These are phyloP conservation scores for Penicillium oxalicum DNA, from an alignment of 2,329 filamentous ascomycete genomes.

Conservation along the genomic window DNA sequence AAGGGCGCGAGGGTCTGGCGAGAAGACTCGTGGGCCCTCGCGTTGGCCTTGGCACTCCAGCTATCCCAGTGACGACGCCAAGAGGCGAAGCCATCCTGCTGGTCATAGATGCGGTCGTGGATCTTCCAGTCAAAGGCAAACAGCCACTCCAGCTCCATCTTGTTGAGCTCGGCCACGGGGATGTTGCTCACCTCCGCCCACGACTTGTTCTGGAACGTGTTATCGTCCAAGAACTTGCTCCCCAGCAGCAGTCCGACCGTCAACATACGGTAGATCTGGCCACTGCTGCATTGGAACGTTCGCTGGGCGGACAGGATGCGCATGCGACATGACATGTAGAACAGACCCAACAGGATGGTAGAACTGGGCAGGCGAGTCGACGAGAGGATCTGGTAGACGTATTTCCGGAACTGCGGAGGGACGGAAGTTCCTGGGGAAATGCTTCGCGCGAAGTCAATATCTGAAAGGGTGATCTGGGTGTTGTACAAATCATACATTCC, in stretches of 20 bases:
- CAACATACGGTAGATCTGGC: constrained; percentile 79
- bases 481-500: constrained; percentile 59
- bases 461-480: constrained; percentile 52
- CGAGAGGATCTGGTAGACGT: constrained; percentile 82
- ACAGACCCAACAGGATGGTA: constrained; percentile 83
- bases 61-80: constrained; percentile 63
- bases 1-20: constrained; percentile 54
- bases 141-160: constrained; percentile 83
- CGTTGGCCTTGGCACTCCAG: constrained; percentile 50
- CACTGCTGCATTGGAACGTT: constrained; percentile 53
- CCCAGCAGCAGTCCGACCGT: constrained; percentile 79
- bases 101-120: constrained; percentile 75
- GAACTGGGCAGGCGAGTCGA: constrained; percentile 86
- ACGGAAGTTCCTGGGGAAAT: constrained; percentile 58
- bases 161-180: constrained; percentile 73
- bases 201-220: constrained; percentile 94
- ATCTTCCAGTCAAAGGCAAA: constrained; percentile 75
- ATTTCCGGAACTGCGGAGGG: constrained; percentile 77
- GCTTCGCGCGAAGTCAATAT: constrained; percentile 59
- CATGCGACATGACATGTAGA: constrained; percentile 79
- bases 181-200: constrained; percentile 96
- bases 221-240: constrained; percentile 94
- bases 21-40: constrained; percentile 43
- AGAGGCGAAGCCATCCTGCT: constrained; percentile 60
- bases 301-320: constrained; percentile 59